phyloP scores from a whole-genome alignment of 257 asterid genomes.

The Solanum verrucosum region DNA sequence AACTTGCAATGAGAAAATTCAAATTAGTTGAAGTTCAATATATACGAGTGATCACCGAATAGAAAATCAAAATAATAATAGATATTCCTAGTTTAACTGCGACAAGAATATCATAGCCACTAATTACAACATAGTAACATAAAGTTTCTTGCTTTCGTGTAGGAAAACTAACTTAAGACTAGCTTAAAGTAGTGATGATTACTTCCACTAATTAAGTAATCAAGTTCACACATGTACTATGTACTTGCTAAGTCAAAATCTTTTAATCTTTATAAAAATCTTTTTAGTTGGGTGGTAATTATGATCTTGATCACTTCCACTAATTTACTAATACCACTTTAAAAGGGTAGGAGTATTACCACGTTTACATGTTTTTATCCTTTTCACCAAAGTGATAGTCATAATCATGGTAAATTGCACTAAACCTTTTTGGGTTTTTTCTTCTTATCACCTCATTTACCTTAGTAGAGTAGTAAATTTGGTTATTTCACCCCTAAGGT shows the following conservation, averaged over 20 bases:
- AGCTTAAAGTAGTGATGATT: neutral
- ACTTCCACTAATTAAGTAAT: neutral
- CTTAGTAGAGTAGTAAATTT: neutral
- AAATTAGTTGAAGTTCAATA: neutral
- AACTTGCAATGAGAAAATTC: rapidly evolving
- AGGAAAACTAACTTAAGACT: neutral
- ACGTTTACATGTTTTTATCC: neutral
- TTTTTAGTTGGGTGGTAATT: neutral
- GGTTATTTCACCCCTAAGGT: neutral
- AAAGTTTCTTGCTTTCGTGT: neutral
- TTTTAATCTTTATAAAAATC: neutral
- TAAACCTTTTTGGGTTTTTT: neutral
- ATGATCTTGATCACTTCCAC: neutral
- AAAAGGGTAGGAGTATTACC: neutral
- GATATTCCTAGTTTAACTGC: neutral
- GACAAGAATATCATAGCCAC: neutral
- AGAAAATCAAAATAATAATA: neutral
- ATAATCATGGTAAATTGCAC: neutral
- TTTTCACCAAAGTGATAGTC: neutral
- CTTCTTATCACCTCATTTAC: neutral
- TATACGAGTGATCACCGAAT: no score
- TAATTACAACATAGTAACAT: neutral
- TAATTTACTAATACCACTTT: neutral
- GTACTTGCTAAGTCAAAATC: neutral
- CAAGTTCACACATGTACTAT: neutral